Percentiles rank a stretch among this genome's conserved stretches.
Conservation (phyloP, 352 stramenopile genomes). For the Globisporangium mamillatum region DNA sequence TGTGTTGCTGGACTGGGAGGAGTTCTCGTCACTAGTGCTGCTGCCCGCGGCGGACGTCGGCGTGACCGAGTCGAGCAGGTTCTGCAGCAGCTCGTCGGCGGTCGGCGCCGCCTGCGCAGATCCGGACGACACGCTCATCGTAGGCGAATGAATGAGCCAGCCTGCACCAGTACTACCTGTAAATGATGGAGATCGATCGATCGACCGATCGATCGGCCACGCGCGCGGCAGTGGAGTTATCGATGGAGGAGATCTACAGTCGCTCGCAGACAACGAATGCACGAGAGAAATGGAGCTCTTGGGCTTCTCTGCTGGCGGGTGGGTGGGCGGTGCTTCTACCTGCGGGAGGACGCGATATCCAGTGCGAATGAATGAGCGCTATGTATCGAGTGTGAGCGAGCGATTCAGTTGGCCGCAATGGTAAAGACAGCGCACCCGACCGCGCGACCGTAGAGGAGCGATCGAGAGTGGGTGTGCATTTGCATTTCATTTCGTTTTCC, state of each 20-base stretch:
- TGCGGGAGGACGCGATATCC: not conserved
- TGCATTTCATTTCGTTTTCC: not conserved
- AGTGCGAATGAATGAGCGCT: not conserved
- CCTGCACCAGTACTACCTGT: not conserved
- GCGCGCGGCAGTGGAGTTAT: not conserved
- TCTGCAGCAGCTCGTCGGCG: conserved; percentile 19
- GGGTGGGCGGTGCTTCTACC: not conserved
- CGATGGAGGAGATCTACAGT: not conserved
- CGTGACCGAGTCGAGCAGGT: conserved; percentile 22
- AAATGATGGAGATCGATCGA: too few relatives aligned
- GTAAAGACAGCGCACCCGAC: not conserved
- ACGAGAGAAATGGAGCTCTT: not conserved
- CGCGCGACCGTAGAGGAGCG: not conserved
- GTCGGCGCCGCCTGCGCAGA: conserved; percentile 7
- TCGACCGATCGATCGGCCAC: not conserved
- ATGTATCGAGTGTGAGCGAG: not conserved
- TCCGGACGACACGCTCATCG: conserved; percentile 19
- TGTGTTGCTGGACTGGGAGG: not conserved
- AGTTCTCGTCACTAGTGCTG: not conserved
- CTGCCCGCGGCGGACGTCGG: not conserved
- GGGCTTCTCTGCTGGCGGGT: not conserved
- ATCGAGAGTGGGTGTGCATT: not conserved
- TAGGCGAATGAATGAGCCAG: not conserved
- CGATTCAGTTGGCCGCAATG: not conserved
- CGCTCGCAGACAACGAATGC: not conserved